Conservation (phyloP, 441 rosid species). For the Theobroma grandiflorum region DNA sequence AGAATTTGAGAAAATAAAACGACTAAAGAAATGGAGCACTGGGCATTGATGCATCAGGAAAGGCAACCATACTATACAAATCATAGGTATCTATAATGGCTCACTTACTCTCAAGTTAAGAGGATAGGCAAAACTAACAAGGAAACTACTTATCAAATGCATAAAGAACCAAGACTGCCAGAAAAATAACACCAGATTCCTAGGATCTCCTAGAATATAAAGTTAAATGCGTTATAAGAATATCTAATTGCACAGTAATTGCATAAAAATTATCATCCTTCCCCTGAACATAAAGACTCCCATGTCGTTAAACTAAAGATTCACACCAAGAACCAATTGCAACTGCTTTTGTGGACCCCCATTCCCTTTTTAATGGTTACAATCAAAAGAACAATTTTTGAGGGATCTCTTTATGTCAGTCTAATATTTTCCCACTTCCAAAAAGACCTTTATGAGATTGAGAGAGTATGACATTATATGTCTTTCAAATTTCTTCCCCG, state of each 20-base stretch:
- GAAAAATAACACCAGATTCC: background rate
- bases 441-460: background rate
- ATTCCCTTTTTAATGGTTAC: background rate
- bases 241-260: background rate
- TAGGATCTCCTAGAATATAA: background rate
- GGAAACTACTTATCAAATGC: background rate
- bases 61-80: background rate
- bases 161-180: background rate
- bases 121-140: background rate
- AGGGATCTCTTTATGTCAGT: background rate
- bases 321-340: background rate
- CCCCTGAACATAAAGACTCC: background rate
- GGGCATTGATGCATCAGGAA: background rate
- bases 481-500: conserved; percentile 1
- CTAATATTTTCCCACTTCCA: background rate
- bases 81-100: background rate
- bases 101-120: conserved; percentile 1
- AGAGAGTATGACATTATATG: background rate
- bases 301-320: background rate
- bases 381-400: background rate
- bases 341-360: background rate
- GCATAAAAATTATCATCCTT: background rate
- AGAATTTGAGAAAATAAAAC: conserved; percentile 7
- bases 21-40: background rate
- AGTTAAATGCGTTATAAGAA: background rate